Conservation (phyloP, 139 green algal genomes). For the Chlorella sp. region DNA sequence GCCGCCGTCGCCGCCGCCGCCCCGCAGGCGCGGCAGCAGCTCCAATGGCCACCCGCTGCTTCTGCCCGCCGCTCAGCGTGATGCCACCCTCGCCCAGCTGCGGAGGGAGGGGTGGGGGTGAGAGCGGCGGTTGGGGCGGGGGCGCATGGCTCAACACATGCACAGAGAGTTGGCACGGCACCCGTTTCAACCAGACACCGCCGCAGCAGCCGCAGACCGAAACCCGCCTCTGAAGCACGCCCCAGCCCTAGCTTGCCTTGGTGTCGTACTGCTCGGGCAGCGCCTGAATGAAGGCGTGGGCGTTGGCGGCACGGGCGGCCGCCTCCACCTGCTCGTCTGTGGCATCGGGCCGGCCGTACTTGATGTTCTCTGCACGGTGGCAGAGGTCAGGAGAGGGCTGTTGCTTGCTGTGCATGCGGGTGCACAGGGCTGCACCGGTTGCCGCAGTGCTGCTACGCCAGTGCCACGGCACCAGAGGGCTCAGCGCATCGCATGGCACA, state of each 20-base stretch:
- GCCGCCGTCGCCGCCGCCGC: slow-evolving; percentile 88
- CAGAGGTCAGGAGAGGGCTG: too few species aligned
- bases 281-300: slow-evolving; percentile 62
- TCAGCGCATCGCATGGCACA: too few species aligned
- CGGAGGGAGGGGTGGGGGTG: not conserved
- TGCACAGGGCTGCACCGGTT: too few species aligned
- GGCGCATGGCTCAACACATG: too few species aligned
- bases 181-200: too few species aligned
- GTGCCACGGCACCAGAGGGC: not conserved
- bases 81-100: slow-evolving; percentile 58
- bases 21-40: slow-evolving; percentile 55
- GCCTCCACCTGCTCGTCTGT: slow-evolving; percentile 60
- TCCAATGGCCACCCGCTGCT: slow-evolving; percentile 79
- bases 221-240: too few species aligned
- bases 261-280: slow-evolving; percentile 53
- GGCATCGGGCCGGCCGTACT: slow-evolving; percentile 62
- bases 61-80: slow-evolving; percentile 77
- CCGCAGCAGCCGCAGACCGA: too few species aligned
- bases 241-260: not conserved
- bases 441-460: too few species aligned
- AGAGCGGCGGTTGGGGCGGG: too few species aligned
- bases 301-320: slow-evolving; percentile 69
- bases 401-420: too few species aligned
- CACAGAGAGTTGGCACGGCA: too few species aligned
- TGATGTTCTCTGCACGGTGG: slow-evolving; percentile 82